These are phyloP conservation scores for Diacronema lutheri DNA, from an alignment of 78 protist genomes.

Conservation along the genomic window DNA sequence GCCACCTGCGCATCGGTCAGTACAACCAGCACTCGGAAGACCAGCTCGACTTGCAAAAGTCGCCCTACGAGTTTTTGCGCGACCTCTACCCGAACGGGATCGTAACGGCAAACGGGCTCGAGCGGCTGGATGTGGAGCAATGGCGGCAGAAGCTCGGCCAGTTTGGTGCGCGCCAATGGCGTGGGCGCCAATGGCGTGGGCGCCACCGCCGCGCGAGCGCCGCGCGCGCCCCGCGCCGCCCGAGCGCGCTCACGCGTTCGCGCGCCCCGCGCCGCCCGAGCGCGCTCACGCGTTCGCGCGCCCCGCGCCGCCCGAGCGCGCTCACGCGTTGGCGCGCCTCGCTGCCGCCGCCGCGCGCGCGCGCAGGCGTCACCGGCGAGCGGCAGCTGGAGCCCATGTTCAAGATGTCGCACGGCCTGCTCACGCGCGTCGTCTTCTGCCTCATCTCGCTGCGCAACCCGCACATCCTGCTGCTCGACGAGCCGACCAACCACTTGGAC, in stretches of 20 bases:
- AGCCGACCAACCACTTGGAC: slow-evolving; percentile 94
- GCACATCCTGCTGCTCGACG: slow-evolving; percentile 36
- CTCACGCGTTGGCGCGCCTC: too few relatives aligned
- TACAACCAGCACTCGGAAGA: slow-evolving; percentile 52
- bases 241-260: too few relatives aligned
- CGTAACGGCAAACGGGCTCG: not conserved
- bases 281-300: too few relatives aligned
- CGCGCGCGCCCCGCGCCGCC: too few relatives aligned
- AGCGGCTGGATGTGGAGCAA: slow-evolving; percentile 41
- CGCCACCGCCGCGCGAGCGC: too few relatives aligned
- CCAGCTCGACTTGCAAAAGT: slow-evolving; percentile 31
- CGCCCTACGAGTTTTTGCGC: slow-evolving; percentile 62
- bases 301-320: too few relatives aligned
- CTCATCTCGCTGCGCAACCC: slow-evolving; percentile 20
- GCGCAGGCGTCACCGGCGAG: slow-evolving; percentile 21
- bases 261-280: too few relatives aligned
- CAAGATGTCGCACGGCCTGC: slow-evolving; percentile 44
- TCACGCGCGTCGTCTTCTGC: slow-evolving; percentile 82
- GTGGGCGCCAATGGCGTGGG: too few relatives aligned
- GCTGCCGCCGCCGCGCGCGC: not conserved
- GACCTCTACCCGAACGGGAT: not conserved
- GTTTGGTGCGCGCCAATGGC: slow-evolving; percentile 69
- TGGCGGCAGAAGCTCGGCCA: slow-evolving; percentile 67
- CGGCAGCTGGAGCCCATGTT: slow-evolving; percentile 8
- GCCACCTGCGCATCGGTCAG: slow-evolving; percentile 70